Conservation (phyloP, 1,139 yeast genomes). For the Lodderomyces jiufengensis region DNA sequence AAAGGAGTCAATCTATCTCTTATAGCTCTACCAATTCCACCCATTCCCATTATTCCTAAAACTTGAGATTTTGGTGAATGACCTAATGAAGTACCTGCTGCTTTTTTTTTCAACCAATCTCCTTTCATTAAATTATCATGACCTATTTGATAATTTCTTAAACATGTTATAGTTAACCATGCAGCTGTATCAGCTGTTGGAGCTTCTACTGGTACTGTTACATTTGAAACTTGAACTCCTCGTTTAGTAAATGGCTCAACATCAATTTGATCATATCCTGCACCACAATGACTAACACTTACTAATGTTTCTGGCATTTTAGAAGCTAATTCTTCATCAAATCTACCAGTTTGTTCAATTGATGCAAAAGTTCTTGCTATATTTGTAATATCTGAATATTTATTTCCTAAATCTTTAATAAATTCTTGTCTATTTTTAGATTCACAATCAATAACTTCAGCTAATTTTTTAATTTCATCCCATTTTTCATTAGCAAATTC, state of each 20-base stretch:
- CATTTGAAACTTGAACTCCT: conserved; percentile 67
- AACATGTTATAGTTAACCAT: conserved; percentile 58
- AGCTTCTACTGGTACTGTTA: conserved; percentile 67
- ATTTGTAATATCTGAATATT: conserved; percentile 44
- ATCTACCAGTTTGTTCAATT: conserved; percentile 56
- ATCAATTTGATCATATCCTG: conserved; percentile 89
- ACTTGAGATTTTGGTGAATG: conserved; percentile 57
- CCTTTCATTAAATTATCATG: conserved; percentile 50
- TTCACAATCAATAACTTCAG: conserved; percentile 49
- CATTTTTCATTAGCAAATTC: conserved; percentile 55
- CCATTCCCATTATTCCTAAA: conserved; percentile 71
- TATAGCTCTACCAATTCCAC: conserved; percentile 73
- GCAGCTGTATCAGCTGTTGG: conserved; percentile 85
- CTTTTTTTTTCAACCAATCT: conserved; percentile 46
- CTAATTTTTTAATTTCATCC: conserved; percentile 44
- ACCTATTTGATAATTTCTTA: conserved; percentile 57
- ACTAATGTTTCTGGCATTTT: conserved; percentile 60
- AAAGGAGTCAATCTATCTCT: conserved; percentile 60
- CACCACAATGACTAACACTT: conserved; percentile 77
- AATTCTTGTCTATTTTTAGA: conserved; percentile 49
- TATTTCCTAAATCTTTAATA: conserved; percentile 45
- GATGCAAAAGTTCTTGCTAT: conserved; percentile 54
- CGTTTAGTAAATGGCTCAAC: conserved; percentile 45
- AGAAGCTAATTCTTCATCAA: conserved; percentile 67
- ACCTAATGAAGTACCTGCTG: conserved; percentile 27